Conservation (phyloP, 2,329 filamentous ascomycete species). For the Nannizziopsis arthrosporioides region DNA sequence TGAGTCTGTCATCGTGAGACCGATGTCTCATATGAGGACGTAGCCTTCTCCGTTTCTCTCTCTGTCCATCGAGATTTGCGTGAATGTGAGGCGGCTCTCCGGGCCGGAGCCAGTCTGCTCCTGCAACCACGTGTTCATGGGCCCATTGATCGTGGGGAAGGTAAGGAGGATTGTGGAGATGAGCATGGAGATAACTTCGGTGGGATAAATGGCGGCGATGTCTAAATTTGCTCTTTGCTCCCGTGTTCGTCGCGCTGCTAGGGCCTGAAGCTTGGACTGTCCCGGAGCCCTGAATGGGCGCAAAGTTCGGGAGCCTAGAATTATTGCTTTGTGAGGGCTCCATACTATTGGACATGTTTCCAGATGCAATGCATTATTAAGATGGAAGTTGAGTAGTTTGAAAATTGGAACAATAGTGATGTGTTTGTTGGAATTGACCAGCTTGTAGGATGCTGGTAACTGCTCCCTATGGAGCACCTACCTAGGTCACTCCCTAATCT, state of each 20-base stretch:
- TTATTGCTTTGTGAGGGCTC: background rate
- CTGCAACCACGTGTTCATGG: constrained; percentile 1
- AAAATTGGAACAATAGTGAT: too few species aligned
- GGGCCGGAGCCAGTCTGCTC: background rate
- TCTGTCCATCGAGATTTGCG: background rate
- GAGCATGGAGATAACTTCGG: constrained; percentile 4
- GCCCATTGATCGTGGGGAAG: constrained; percentile 5
- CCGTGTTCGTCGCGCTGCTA: background rate
- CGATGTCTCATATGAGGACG: constrained; percentile 6
- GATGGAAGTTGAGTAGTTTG: too few species aligned
- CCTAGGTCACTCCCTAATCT: too few species aligned
- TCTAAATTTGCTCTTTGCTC: constrained; percentile 2
- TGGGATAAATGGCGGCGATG: constrained; percentile 4
- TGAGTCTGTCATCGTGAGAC: constrained; percentile 4
- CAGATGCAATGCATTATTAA: too few species aligned
- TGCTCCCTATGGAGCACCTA: too few species aligned
- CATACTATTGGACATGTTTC: background rate
- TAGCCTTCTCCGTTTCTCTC: constrained; percentile 4
- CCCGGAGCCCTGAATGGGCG: constrained; percentile 3
- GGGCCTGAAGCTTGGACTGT: background rate
- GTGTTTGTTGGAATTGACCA: too few species aligned
- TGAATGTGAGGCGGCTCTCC: constrained; percentile 2
- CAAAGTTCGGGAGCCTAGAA: constrained; percentile 1
- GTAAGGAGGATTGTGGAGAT: constrained; percentile 2
- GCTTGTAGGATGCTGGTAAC: too few species aligned